Conservation (phyloP, 108 stramenopile genomes). For the Conticribra guillardii region DNA sequence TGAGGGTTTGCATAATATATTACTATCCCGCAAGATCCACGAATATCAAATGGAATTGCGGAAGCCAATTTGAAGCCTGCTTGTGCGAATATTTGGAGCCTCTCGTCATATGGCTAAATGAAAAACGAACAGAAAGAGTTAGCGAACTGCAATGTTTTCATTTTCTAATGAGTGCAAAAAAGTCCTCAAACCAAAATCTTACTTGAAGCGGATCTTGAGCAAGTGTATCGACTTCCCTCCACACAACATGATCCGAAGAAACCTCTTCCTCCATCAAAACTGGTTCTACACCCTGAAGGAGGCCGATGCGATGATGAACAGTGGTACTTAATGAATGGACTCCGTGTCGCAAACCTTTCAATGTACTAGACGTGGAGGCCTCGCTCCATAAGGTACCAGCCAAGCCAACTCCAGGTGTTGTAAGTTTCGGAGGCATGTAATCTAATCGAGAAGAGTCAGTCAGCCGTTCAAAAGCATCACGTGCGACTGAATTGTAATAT, state of each 20-base stretch:
- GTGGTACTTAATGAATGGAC: slow-evolving; percentile 3
- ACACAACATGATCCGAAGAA: neutral
- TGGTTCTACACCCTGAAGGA: slow-evolving; percentile 1
- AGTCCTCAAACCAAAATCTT: neutral
- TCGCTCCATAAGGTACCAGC: slow-evolving; percentile 26
- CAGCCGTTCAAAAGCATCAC: slow-evolving; percentile 20
- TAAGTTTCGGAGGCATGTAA: neutral
- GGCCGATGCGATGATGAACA: neutral
- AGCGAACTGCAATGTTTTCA: neutral
- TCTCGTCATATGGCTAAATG: slow-evolving; percentile 20
- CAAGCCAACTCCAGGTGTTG: slow-evolving; percentile 6
- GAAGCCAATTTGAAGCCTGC: slow-evolving; percentile 19
- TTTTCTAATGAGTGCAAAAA: neutral
- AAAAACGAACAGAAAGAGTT: neutral
- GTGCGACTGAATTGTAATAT: slow-evolving; percentile 1
- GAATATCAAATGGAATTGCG: slow-evolving; percentile 19
- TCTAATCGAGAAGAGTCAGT: slow-evolving; percentile 7
- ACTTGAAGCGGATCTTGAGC: slow-evolving; percentile 20
- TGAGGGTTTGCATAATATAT: slow-evolving; percentile 26
- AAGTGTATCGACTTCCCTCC: slow-evolving; percentile 16
- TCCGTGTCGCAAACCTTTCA: neutral
- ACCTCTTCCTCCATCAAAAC: neutral
- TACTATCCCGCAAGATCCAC: slow-evolving; percentile 15
- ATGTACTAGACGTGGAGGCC: neutral
- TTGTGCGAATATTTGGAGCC: slow-evolving; percentile 15